Percentiles rank a stretch among this genome's conserved stretches.
Evolutionary conservation across 352 stramenopile genomes (phyloP).

Genomic region (Paralagenidium karlingii): DNA sequence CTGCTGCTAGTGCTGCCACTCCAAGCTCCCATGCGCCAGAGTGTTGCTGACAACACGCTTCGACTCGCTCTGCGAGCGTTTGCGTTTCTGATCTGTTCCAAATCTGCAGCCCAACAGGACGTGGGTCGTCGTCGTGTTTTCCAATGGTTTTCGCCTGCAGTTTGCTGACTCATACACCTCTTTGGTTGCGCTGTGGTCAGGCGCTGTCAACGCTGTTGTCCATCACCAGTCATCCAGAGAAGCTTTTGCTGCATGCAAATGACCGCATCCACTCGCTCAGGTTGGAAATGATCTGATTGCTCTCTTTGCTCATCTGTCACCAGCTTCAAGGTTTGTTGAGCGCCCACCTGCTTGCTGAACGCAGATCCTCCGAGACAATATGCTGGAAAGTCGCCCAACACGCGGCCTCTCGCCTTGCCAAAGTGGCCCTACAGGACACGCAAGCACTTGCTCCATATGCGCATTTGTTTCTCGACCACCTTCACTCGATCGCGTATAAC

Average conservation of each 20-base stretch:
- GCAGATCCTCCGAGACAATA: too few relatives aligned
- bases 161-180: too few relatives aligned
- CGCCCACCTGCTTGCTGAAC: too few relatives aligned
- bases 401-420: constrained; percentile 28
- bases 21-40: constrained; percentile 8
- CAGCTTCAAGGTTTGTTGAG: background rate
- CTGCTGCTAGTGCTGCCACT: constrained; percentile 36
- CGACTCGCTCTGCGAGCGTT: too few relatives aligned
- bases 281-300: too few relatives aligned
- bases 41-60: constrained; percentile 8
- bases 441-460: constrained; percentile 32
- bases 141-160: too few relatives aligned
- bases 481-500: constrained; percentile 46
- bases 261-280: too few relatives aligned
- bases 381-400: constrained; percentile 55
- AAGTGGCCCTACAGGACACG: constrained; percentile 23
- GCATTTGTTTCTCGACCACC: constrained; percentile 66
- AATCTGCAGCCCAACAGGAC: too few relatives aligned
- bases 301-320: constrained; percentile 3
- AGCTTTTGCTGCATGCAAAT: constrained; percentile 37
- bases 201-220: constrained; percentile 53
- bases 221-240: constrained; percentile 49
- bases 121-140: too few relatives aligned
- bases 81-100: too few relatives aligned
- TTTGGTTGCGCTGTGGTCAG: too few relatives aligned